phyloP scores from a whole-genome alignment of 2,329 filamentous ascomycete genomes.

The Myriosclerotinia scirpicola region DNA sequence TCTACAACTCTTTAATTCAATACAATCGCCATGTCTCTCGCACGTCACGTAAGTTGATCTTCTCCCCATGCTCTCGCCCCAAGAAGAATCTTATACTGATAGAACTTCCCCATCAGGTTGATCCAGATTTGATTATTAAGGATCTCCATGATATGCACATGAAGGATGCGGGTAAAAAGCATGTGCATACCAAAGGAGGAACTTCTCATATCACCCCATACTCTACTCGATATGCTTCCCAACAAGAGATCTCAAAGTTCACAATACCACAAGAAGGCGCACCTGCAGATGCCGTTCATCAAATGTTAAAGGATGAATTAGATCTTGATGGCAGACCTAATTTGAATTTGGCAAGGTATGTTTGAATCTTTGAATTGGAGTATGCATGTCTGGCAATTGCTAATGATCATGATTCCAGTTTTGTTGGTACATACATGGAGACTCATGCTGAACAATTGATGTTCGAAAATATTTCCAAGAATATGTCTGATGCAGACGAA shows the following conservation, averaged over 20 bases:
- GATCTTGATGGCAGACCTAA: constrained; percentile 66
- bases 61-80: neutral
- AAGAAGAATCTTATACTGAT: neutral
- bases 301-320: constrained; percentile 62
- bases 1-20: neutral
- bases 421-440: constrained; percentile 73
- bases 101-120: constrained; percentile 44
- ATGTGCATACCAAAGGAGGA: constrained; percentile 44
- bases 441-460: constrained; percentile 63
- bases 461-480: constrained; percentile 68
- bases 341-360: constrained; percentile 61
- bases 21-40: constrained; percentile 47
- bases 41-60: constrained; percentile 47
- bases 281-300: constrained; percentile 62
- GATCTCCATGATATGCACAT: constrained; percentile 50
- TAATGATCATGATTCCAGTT: constrained; percentile 44
- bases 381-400: neutral
- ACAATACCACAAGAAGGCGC: constrained; percentile 57
- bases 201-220: constrained; percentile 58
- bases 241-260: constrained; percentile 59
- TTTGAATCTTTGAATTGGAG: neutral
- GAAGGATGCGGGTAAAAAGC: constrained; percentile 40
- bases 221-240: constrained; percentile 55
- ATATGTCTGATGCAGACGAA: constrained; percentile 69
- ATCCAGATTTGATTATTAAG: constrained; percentile 56